Conservation (phyloP, 805 yeast genomes). For the Cyberlindnera amylophila region DNA sequence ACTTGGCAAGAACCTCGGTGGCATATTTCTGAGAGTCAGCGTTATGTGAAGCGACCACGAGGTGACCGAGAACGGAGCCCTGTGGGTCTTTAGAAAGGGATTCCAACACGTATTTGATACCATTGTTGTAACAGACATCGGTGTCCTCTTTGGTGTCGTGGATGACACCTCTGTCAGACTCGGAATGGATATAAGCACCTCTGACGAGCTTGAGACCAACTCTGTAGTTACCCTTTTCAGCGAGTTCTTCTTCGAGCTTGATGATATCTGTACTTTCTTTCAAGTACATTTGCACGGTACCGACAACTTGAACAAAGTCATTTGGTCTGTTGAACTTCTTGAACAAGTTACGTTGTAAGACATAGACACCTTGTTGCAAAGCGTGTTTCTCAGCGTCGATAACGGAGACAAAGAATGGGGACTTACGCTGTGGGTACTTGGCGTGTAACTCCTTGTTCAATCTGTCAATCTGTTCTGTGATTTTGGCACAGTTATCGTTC, state of each 20-base stretch:
- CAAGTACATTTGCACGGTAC: conserved; percentile 91
- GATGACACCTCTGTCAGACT: conserved; percentile 68
- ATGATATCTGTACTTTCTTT: conserved; percentile 64
- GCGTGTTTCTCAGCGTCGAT: conserved; percentile 91
- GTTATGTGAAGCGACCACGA: conserved; percentile 91
- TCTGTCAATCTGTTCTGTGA: conserved; percentile 53
- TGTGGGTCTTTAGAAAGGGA: conserved; percentile 38
- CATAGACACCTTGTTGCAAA: conserved; percentile 88
- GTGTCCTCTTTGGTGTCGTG: conserved; percentile 75
- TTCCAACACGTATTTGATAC: conserved; percentile 58
- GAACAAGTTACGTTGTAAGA: conserved; percentile 79
- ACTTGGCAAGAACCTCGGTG: conserved; percentile 45
- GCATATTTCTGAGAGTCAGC: conserved; percentile 71
- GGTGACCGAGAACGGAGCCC: conserved; percentile 59
- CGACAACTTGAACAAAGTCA: conserved; percentile 64
- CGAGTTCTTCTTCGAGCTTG: conserved; percentile 58
- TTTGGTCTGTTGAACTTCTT: conserved; percentile 60
- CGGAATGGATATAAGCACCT: conserved; percentile 94
- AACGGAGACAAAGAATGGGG: conserved; percentile 73
- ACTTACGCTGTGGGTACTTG: conserved; percentile 57
- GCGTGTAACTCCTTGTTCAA: conserved; percentile 47
- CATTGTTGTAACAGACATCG: conserved; percentile 72
- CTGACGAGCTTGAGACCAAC: conserved; percentile 87
- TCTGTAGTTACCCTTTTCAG: conserved; percentile 57
- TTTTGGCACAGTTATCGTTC: conserved; percentile 59